phyloP scores from a whole-genome alignment of 805 yeast species.

The Metschnikowia noctiluminum region DNA sequence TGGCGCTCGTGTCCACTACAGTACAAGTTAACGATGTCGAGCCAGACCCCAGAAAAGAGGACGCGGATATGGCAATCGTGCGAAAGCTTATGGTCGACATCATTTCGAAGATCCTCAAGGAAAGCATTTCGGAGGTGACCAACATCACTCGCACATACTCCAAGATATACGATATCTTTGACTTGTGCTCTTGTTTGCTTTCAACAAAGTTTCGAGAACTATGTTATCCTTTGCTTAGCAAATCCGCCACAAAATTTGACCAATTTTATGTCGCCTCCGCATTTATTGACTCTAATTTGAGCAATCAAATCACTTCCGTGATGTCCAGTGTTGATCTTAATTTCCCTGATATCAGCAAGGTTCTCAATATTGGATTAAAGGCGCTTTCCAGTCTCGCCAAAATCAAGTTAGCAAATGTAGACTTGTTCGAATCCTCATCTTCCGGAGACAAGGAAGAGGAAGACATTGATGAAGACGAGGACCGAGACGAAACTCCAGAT shows the following conservation, averaged over 20 bases:
- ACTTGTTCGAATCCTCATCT: conserved; percentile 47
- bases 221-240: conserved; percentile 44
- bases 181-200: conserved; percentile 44
- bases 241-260: conserved; percentile 53
- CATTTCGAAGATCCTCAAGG: conserved; percentile 58
- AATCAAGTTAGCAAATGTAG: conserved; percentile 54
- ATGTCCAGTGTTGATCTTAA: conserved; percentile 70
- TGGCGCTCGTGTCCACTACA: conserved; percentile 59
- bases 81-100: conserved; percentile 73
- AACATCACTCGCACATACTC: conserved; percentile 48
- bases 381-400: conserved; percentile 57
- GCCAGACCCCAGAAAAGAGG: conserved; percentile 49
- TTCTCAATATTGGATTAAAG: conserved; percentile 56
- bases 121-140: conserved; percentile 36
- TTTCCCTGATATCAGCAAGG: conserved; percentile 59
- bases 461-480: conserved; percentile 50
- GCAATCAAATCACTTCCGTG: conserved; percentile 53
- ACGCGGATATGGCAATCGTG: conserved; percentile 68
- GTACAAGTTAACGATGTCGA: conserved; percentile 46
- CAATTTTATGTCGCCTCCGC: conserved; percentile 60
- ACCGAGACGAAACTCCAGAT: conserved; percentile 74
- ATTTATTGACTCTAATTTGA: conserved; percentile 65
- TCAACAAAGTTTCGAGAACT: conserved; percentile 41
- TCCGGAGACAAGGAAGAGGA: conserved; percentile 53
- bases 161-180: conserved; percentile 51